Conservation (phyloP, 2,329 filamentous ascomycete genomes). For the Onygenales sp. region DNA sequence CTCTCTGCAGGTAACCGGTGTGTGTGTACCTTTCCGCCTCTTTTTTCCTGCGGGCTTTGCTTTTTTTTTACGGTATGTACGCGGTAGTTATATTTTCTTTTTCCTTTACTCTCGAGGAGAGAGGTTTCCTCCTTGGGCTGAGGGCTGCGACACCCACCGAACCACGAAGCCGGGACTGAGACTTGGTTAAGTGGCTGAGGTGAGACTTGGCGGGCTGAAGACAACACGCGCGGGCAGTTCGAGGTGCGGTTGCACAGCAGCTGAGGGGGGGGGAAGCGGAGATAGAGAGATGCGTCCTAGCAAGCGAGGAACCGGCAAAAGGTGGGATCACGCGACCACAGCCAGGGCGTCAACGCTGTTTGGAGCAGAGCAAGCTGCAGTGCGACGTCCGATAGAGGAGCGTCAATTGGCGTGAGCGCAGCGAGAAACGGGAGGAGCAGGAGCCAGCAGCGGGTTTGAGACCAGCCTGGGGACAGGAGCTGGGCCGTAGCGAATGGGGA, state of each 20-base stretch:
- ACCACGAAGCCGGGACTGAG: neutral
- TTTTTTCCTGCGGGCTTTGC: neutral
- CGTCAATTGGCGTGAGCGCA: neutral
- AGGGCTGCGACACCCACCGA: neutral
- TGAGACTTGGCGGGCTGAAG: neutral
- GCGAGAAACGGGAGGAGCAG: neutral
- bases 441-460: neutral
- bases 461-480: neutral
- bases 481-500: neutral
- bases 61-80: neutral
- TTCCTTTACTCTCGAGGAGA: neutral
- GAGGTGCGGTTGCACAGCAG: conserved; percentile 4
- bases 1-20: conserved; percentile 7
- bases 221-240: conserved; percentile 1
- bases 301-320: neutral
- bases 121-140: no score
- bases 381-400: conserved; percentile 1
- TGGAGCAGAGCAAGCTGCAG: neutral
- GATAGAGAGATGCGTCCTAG: neutral
- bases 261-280: neutral
- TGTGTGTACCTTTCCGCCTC: neutral
- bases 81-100: neutral
- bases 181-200: neutral
- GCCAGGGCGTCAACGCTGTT: conserved; percentile 1
- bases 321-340: conserved; percentile 3